Conservation (phyloP, 2,329 filamentous ascomycete species). For the Amphichorda felina region DNA sequence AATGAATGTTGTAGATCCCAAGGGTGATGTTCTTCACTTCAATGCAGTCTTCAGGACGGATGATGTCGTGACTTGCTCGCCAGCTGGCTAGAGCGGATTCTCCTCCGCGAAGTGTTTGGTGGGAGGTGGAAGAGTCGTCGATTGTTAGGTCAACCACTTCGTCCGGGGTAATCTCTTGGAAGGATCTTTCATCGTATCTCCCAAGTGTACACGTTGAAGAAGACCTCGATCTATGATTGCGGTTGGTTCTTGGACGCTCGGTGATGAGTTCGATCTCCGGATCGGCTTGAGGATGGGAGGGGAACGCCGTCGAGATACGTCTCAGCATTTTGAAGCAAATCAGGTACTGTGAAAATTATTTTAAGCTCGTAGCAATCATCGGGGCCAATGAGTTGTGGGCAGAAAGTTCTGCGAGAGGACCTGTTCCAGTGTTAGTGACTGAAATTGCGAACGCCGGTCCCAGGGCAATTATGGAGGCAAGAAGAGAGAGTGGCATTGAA, state of each 20-base stretch:
- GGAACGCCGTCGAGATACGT: too few species aligned
- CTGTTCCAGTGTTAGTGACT: too few species aligned
- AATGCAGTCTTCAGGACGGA: conserved; percentile 14
- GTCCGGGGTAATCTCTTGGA: neutral
- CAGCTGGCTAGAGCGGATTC: conserved; percentile 11
- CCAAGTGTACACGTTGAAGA: conserved; percentile 1
- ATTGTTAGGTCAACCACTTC: conserved; percentile 8
- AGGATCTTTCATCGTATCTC: neutral
- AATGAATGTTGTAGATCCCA: conserved; percentile 15
- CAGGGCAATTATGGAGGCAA: too few species aligned
- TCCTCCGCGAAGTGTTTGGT: conserved; percentile 7
- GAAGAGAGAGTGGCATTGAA: too few species aligned
- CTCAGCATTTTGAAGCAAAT: too few species aligned
- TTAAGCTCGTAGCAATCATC: too few species aligned
- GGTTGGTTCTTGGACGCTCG: neutral
- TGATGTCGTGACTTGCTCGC: conserved; percentile 3
- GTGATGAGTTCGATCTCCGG: neutral
- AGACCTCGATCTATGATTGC: neutral
- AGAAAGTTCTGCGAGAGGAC: too few species aligned
- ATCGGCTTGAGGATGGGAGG: neutral
- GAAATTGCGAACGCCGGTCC: too few species aligned
- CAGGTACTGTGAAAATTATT: too few species aligned
- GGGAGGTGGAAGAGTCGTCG: conserved; percentile 7
- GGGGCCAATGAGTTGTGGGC: too few species aligned
- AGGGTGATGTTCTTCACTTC: conserved; percentile 11